phyloP scores from a whole-genome alignment of 1,139 yeast species.

The Pichia sp. region DNA sequence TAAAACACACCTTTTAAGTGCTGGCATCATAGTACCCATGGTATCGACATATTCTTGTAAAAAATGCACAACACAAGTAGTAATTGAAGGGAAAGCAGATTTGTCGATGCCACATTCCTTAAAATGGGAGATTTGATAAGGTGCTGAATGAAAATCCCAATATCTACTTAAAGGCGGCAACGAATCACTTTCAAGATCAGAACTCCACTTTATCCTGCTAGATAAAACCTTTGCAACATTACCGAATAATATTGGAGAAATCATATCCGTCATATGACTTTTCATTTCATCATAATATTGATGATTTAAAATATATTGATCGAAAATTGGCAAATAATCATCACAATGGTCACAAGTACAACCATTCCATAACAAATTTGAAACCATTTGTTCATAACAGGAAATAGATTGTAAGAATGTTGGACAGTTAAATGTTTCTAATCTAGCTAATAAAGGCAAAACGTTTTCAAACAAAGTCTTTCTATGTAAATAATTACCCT shows the following conservation, averaged over 20 bases:
- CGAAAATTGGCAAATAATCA: constrained; percentile 44
- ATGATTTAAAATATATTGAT: constrained; percentile 55
- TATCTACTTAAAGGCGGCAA: constrained; percentile 30
- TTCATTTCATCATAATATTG: constrained; percentile 45
- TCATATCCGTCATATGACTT: constrained; percentile 51
- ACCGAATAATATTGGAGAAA: constrained; percentile 51
- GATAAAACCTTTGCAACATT: constrained; percentile 42
- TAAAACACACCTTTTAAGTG: constrained; percentile 20
- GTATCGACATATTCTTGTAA: constrained; percentile 33
- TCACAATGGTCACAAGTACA: constrained; percentile 57
- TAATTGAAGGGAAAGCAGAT: constrained; percentile 29
- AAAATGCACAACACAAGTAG: constrained; percentile 36
- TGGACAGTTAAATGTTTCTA: constrained; percentile 47
- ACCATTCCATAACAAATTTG: constrained; percentile 70
- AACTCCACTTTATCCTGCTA: constrained; percentile 28
- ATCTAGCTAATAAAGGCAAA: constrained; percentile 40
- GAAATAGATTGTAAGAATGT: constrained; percentile 53
- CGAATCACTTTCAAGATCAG: constrained; percentile 29
- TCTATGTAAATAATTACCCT: constrained; percentile 64
- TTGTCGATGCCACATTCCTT: constrained; percentile 33
- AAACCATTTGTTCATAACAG: constrained; percentile 63
- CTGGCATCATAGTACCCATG: constrained; percentile 28
- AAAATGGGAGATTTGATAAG: constrained; percentile 29
- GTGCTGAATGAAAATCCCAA: constrained; percentile 40
- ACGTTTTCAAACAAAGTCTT: constrained; percentile 42